phyloP scores from a whole-genome alignment of 352 stramenopile genomes.

The Phytophthora colocasiae region DNA sequence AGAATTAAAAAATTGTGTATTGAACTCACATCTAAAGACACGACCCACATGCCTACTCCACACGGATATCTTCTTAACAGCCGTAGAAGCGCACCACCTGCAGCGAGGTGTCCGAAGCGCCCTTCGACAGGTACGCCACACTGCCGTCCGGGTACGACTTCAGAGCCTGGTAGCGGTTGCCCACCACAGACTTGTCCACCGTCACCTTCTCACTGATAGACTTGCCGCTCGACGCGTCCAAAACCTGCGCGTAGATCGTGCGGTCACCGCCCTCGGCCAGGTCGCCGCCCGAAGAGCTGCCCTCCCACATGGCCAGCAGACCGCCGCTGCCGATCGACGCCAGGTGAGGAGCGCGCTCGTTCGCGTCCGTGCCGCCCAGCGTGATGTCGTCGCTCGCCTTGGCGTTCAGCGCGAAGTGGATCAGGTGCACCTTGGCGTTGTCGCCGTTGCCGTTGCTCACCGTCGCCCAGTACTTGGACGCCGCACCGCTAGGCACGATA shows the following conservation, averaged over 20 bases:
- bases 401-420: constrained; percentile 62
- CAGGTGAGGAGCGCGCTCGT: constrained; percentile 61
- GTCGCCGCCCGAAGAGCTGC: constrained; percentile 47
- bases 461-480: constrained; percentile 64
- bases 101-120: constrained; percentile 43
- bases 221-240: constrained; percentile 44
- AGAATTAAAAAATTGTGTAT: too few relatives aligned
- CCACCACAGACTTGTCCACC: constrained; percentile 50
- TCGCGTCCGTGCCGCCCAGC: constrained; percentile 52
- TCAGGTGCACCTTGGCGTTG: constrained; percentile 62
- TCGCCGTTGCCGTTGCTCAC: constrained; percentile 59
- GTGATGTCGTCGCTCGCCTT: constrained; percentile 56
- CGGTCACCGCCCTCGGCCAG: constrained; percentile 30
- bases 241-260: constrained; percentile 62
- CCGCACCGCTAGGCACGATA: constrained; percentile 45
- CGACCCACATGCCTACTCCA: too few relatives aligned
- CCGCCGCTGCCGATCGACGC: constrained; percentile 47
- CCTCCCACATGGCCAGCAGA: constrained; percentile 61
- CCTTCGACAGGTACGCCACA: constrained; percentile 61
- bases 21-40: too few relatives aligned
- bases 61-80: constrained; percentile 33
- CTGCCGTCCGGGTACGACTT: constrained; percentile 56
- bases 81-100: constrained; percentile 58
- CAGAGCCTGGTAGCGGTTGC: constrained; percentile 73
- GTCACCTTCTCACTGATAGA: constrained; percentile 55